A percentile compares a stretch with the other conserved stretches of the same genome.
These are phyloP conservation scores for Peronospora farinosa DNA, from an alignment of 352 stramenopile species.

Conservation along the genomic window DNA sequence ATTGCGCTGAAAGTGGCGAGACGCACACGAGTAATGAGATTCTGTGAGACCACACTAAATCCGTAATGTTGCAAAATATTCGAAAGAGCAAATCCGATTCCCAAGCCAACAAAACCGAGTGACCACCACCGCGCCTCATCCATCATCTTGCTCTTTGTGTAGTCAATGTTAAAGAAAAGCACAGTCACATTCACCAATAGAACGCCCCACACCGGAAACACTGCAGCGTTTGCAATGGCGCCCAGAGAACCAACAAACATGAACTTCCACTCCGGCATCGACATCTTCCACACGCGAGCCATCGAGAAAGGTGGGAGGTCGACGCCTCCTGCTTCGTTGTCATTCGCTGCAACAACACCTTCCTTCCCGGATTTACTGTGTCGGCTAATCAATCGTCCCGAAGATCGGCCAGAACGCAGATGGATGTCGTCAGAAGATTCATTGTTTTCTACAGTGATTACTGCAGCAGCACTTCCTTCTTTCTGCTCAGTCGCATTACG, in stretches of 20 bases:
- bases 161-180: constrained; percentile 43
- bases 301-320: constrained; percentile 29
- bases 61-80: constrained; percentile 50
- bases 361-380: constrained; percentile 26
- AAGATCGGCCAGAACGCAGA: constrained; percentile 16
- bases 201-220: constrained; percentile 53
- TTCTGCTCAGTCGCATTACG: constrained; percentile 15
- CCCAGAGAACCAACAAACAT: constrained; percentile 30
- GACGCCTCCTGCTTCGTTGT: constrained; percentile 19
- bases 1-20: constrained; percentile 52
- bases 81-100: constrained; percentile 30
- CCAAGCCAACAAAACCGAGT: constrained; percentile 43
- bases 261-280: constrained; percentile 36
- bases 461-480: constrained; percentile 10
- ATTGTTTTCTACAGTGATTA: constrained; percentile 9
- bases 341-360: constrained; percentile 1
- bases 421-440: constrained; percentile 12
- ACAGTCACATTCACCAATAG: constrained; percentile 44
- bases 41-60: constrained; percentile 52
- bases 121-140: constrained; percentile 32
- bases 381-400: constrained; percentile 20
- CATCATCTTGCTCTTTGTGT: constrained; percentile 49
- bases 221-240: constrained; percentile 33
- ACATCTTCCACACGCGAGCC: constrained; percentile 44
- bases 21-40: constrained; percentile 51